Evolutionary conservation across 2,329 filamentous ascomycete species (phyloP), one percentile per base, ranked within the genome.

Genomic region (Thielaviopsis punctulata): DNA sequence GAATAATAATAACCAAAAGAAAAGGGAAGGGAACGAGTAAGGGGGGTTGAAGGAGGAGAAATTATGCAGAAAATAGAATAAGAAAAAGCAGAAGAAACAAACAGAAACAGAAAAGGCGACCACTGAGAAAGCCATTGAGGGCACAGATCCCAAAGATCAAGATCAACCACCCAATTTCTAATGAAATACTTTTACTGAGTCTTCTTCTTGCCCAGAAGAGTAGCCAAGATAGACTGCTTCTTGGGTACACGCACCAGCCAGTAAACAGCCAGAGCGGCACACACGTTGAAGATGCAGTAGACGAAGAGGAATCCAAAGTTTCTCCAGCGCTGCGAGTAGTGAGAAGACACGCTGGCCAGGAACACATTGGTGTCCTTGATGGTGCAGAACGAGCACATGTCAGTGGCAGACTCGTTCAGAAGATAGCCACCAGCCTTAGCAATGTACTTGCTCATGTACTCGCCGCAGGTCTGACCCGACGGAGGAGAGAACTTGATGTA

Each of bases 261-360:
- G 60, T 81, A 82, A 33, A 80, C 60, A 2, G 67, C 61, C 43
- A 81, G 62, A 0, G 77, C 75, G 0, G 68, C 75, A 25, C 63
- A 62, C n/a, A 79, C 62, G 59, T 82, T 82, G 61, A 80, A 77
- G 12, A 69, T 61, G 52, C 80, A 70, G 55, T 76, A 82, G 0
- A 69, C 72, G 68, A 74, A 80, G 49, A 80, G 65, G 23, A 84
- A 64, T 1, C 79, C 82, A 60, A 81, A 82, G 62, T 86, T 82
- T 53, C 80, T 72, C 81, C 81, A 86, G 23, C 79, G 67, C 24
- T 83, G 67, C 24, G 57, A 61, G 61, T 81, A 85, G 54, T 69
- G 61, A 52, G 75, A 71, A 47, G 69, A 66, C 46, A 77, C 70
- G 0, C 56, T 54, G 0, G 68, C 60, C 30, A 81, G 64, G 60